Evolutionary conservation across 2,329 filamentous ascomycete species (phyloP), one percentile per base, ranked within the genome.

Genomic region (Madurella mycetomatis): DNA sequence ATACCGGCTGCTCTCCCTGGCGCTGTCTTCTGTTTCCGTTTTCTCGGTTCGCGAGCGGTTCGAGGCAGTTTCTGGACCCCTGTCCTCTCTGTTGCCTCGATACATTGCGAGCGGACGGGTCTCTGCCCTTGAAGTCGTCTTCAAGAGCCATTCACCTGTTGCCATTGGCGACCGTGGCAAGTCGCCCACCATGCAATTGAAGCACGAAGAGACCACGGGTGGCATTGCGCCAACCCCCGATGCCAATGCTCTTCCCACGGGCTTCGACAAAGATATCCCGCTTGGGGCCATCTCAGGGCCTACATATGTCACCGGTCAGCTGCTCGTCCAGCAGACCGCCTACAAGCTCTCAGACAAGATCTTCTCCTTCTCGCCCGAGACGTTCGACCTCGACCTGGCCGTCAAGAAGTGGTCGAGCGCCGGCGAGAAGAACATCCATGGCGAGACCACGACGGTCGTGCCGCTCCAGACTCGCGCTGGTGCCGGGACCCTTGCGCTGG

Each of bases 301-400:
- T 62, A 94, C 89, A 53, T 99, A 99, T 73, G 82, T 92, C 58
- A 97, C 92, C 41, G 89, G 91, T 31, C 94, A 99, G 75, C 85
- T 90, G 18, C 83, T 99, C 53, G 87, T 97, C 61, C 94, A 99
- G 76, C 94, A 99, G 74, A 87, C 97, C 61, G 90, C 92, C 57
- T 99, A 96, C 75, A 83, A 89, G 60, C 81, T 99, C 58, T 97
- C 92, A 53, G 92, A 97, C 78, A 96, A 95, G 79, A 85, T 97
- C 74, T 99, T 96, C 76, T 88, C 92, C 53, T 97, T 95, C 78
- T 97, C 92, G 2, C 90, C 92, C 30, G 89, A 95, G 67, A 88
- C 90, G 13, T 97, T 96, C 67, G 89, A 95, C 69, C 81, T 99
- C 60, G 92, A 97, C 70, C 73, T 86, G 58, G 90, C 92, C 45